phyloP scores from a whole-genome alignment of 306 rosid species.

The Heteromeles arbutifolia region DNA sequence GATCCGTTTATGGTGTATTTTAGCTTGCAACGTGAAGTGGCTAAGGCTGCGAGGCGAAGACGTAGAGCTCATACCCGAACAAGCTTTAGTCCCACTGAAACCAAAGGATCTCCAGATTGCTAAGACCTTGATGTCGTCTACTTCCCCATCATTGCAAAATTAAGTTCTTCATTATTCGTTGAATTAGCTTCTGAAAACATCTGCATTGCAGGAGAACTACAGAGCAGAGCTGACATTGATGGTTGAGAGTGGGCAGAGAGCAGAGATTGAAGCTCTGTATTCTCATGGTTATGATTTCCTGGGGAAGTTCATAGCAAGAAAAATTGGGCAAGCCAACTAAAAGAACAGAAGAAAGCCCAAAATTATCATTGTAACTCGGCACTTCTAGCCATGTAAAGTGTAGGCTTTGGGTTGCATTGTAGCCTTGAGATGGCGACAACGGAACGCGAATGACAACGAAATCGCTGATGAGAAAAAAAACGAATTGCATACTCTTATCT shows the following conservation, averaged over 20 bases:
- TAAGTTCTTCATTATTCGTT: background rate
- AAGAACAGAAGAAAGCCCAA: no score
- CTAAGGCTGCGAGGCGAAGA: conserved; percentile 72
- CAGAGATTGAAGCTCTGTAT: conserved; percentile 85
- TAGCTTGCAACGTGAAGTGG: conserved; percentile 91
- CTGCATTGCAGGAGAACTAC: conserved; percentile 59
- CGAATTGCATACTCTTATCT: background rate
- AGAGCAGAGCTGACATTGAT: conserved; percentile 59
- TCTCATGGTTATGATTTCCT: conserved; percentile 64
- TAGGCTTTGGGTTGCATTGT: no score
- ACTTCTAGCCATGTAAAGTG: no score
- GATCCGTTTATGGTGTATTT: conserved; percentile 2
- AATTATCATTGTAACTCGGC: no score
- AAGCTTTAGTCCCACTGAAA: conserved; percentile 62
- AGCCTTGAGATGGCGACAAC: no score
- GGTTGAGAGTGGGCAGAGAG: conserved; percentile 60
- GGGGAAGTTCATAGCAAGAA: conserved; percentile 72
- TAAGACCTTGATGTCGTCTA: conserved; percentile 71
- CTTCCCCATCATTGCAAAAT: no score
- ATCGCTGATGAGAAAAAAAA: background rate
- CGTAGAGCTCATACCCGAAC: conserved; percentile 47
- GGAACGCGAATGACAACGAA: background rate
- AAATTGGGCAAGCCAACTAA: conserved; percentile 66
- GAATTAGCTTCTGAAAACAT: background rate
- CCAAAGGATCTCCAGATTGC: conserved; percentile 72